A percentile compares a stretch with the other conserved stretches of the same genome.
Conservation (phyloP, 2,329 filamentous ascomycete genomes). For the Fusarium dlaminii region DNA sequence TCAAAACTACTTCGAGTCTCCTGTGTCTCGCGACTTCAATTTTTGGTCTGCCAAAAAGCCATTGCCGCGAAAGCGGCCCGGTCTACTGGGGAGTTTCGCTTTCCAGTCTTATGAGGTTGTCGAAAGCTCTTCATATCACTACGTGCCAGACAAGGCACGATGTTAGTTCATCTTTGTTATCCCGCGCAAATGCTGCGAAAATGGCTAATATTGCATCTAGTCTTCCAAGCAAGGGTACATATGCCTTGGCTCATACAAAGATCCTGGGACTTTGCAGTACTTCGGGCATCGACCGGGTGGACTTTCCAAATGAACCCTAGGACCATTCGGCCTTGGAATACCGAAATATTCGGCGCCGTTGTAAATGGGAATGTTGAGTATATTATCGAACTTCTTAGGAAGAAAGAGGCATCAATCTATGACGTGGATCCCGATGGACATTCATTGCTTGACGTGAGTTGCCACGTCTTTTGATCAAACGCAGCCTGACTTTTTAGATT, state of each 20-base stretch:
- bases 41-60: rapidly evolving
- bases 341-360: rapidly evolving
- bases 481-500: rapidly evolving
- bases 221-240: not conserved
- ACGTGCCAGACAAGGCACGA: not conserved
- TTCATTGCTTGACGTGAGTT: not conserved
- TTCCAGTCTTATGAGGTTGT: not conserved
- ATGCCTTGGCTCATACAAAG: not conserved
- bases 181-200: rapidly evolving
- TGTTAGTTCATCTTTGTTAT: not conserved
- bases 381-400: not conserved
- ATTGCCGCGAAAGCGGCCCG: rapidly evolving
- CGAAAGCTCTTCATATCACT: rapidly evolving
- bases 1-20: rapidly evolving
- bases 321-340: not conserved
- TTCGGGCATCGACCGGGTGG: conserved; percentile 11
- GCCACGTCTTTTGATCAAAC: rapidly evolving
- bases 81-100: rapidly evolving
- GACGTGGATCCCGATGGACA: rapidly evolving
- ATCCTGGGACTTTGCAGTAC: conserved; percentile 16
- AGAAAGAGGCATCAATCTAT: conserved; percentile 3
- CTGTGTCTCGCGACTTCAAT: rapidly evolving
- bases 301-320: not conserved
- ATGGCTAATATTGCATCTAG: not conserved
- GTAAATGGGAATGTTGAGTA: rapidly evolving